Conservation (phyloP, 2,329 filamentous ascomycete species). For the Eurotiales sp. region DNA sequence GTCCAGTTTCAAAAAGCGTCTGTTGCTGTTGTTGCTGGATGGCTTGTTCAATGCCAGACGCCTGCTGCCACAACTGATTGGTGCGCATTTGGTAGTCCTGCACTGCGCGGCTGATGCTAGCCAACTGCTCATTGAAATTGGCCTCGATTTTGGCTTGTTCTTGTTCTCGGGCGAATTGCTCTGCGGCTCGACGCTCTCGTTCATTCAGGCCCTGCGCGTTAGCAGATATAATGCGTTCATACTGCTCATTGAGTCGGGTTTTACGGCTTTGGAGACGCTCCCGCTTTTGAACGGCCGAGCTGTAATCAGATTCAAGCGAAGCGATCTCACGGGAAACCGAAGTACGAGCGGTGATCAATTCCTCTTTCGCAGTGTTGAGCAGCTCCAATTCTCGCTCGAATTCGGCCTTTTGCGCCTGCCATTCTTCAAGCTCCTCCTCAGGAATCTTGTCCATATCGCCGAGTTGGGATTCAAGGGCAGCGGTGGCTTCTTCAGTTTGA, state of each 20-base stretch:
- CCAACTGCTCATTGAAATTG: conserved; percentile 41
- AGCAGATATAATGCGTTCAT: conserved; percentile 56
- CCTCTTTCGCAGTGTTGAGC: conserved; percentile 49
- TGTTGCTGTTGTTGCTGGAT: conserved; percentile 45
- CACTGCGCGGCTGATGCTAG: conserved; percentile 38
- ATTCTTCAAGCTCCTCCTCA: conserved; percentile 52
- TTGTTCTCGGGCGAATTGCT: conserved; percentile 43
- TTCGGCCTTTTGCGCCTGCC: conserved; percentile 49
- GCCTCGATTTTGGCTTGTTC: conserved; percentile 44
- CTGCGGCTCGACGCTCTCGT: conserved; percentile 48
- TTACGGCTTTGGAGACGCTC: conserved; percentile 58
- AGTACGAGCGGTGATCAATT: conserved; percentile 48
- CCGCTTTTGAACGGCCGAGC: conserved; percentile 51
- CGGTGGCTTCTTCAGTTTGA: conserved; percentile 61
- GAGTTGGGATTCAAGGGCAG: conserved; percentile 51
- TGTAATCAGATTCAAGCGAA: conserved; percentile 52
- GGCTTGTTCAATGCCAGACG: conserved; percentile 39
- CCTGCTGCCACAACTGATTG: conserved; percentile 43
- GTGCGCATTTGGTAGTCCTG: conserved; percentile 43
- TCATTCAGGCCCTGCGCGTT: conserved; percentile 57
- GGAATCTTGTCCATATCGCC: conserved; percentile 56
- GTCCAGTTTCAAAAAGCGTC: conserved; percentile 40
- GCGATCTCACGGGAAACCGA: conserved; percentile 51
- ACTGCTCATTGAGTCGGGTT: conserved; percentile 58
- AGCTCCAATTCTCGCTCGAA: conserved; percentile 54